phyloP scores from a whole-genome alignment of 2,329 filamentous ascomycete genomes.

The Blumeria graminis region DNA sequence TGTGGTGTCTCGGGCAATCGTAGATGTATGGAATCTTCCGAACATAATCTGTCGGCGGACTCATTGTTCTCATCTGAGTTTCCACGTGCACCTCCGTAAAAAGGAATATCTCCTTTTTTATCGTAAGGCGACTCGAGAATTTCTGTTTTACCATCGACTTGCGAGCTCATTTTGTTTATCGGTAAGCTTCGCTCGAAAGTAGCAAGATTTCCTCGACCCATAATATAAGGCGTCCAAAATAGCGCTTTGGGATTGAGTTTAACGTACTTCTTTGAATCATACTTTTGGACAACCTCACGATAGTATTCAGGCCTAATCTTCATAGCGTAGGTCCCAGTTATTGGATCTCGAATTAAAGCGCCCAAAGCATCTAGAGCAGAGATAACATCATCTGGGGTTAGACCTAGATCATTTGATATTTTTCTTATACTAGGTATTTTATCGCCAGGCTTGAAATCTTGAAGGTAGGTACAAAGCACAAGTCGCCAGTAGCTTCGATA shows the following conservation, averaged over 20 bases:
- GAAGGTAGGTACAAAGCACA: conserved; percentile 62
- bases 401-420: conserved; percentile 73
- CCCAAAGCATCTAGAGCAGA: conserved; percentile 78
- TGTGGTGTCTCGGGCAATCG: conserved; percentile 3
- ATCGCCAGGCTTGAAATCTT: conserved; percentile 31
- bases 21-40: conserved; percentile 6
- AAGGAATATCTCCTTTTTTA: neutral
- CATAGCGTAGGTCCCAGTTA: conserved; percentile 73
- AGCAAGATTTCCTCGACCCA: conserved; percentile 64
- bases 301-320: conserved; percentile 71
- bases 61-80: conserved; percentile 10
- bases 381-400: conserved; percentile 91
- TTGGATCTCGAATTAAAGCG: conserved; percentile 69
- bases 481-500: conserved; percentile 96
- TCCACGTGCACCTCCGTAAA: neutral
- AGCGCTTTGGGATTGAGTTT: conserved; percentile 57
- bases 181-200: conserved; percentile 49
- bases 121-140: neutral
- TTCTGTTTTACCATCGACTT: neutral
- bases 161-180: neutral
- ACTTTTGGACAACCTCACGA: conserved; percentile 65
- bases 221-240: conserved; percentile 91
- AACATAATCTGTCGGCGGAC: conserved; percentile 12
- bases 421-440: conserved; percentile 32
- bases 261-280: conserved; percentile 73